Evolutionary conservation across 2,329 filamentous ascomycete species (phyloP).

Genomic region (Keithomyces neogunnii): DNA sequence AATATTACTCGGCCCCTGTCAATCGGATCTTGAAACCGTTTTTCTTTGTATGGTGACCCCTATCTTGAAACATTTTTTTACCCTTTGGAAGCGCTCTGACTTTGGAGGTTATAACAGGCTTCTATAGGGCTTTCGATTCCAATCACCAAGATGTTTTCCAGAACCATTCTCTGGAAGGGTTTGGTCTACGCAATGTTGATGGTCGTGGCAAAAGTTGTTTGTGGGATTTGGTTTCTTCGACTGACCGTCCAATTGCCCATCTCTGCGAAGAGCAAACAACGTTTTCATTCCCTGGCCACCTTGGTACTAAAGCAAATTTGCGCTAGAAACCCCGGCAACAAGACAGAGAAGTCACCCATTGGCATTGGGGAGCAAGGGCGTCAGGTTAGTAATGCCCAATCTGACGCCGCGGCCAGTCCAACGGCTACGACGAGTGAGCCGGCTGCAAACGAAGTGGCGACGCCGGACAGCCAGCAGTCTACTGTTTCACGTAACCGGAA

Average conservation of each 20-base stretch:
- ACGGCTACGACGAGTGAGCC: background rate
- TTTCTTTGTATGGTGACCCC: conserved; percentile 50
- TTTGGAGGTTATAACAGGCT: background rate
- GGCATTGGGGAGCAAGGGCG: too few species aligned
- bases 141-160: conserved; percentile 59
- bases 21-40: conserved; percentile 55
- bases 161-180: conserved; percentile 60
- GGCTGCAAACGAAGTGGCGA: background rate
- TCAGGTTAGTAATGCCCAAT: too few species aligned
- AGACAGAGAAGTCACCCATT: too few species aligned
- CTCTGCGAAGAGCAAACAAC: background rate
- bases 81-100: background rate
- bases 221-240: conserved; percentile 48
- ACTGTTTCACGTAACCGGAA: conserved; percentile 24
- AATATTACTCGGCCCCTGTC: conserved; percentile 30
- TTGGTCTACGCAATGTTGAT: conserved; percentile 66
- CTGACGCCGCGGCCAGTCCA: background rate
- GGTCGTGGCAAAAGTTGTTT: conserved; percentile 51
- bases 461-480: background rate
- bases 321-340: too few species aligned
- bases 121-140: conserved; percentile 73
- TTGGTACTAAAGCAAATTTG: background rate
- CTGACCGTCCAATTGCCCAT: conserved; percentile 4
- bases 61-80: too few species aligned
- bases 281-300: background rate